Percentiles rank a stretch among this genome's conserved stretches.
Conservation (phyloP, 805 yeast genomes). For the Candida incommunis region DNA sequence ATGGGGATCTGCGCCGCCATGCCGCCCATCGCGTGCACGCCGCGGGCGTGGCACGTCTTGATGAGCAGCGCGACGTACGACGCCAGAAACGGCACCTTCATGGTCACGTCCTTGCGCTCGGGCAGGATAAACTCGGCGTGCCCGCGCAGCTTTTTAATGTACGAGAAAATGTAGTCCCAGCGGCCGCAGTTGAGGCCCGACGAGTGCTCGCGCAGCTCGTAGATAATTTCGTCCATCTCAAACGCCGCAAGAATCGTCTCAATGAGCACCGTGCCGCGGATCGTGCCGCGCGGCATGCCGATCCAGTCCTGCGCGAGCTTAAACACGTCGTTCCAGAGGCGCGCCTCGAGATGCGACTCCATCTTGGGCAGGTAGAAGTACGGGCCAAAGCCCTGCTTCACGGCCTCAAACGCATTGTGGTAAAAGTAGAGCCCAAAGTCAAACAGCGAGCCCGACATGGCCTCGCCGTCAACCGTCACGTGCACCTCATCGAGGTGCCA, state of each 20-base stretch:
- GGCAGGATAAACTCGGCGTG: constrained; percentile 51
- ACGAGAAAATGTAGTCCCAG: constrained; percentile 65
- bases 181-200: constrained; percentile 66
- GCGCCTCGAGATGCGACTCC: constrained; percentile 67
- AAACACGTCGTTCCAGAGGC: constrained; percentile 63
- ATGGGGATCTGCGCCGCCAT: constrained; percentile 72
- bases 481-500: constrained; percentile 64
- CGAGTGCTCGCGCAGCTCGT: constrained; percentile 56
- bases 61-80: constrained; percentile 51
- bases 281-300: constrained; percentile 51
- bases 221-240: constrained; percentile 68
- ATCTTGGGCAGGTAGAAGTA: constrained; percentile 63
- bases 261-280: constrained; percentile 56
- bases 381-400: constrained; percentile 49
- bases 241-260: constrained; percentile 63
- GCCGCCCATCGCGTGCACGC: constrained; percentile 67
- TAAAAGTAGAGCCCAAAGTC: constrained; percentile 59
- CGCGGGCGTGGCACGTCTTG: constrained; percentile 55
- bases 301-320: constrained; percentile 49
- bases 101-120: constrained; percentile 55
- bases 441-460: constrained; percentile 49
- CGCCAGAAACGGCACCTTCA: constrained; percentile 57
- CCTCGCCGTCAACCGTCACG: constrained; percentile 51
- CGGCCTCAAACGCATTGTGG: constrained; percentile 49
- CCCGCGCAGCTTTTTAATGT: constrained; percentile 49